Percentiles rank a stretch among this genome's conserved stretches.
These are phyloP conservation scores for Oryza nivara DNA, from an alignment of 176 grass and related monocot species.

Conservation along the genomic window DNA sequence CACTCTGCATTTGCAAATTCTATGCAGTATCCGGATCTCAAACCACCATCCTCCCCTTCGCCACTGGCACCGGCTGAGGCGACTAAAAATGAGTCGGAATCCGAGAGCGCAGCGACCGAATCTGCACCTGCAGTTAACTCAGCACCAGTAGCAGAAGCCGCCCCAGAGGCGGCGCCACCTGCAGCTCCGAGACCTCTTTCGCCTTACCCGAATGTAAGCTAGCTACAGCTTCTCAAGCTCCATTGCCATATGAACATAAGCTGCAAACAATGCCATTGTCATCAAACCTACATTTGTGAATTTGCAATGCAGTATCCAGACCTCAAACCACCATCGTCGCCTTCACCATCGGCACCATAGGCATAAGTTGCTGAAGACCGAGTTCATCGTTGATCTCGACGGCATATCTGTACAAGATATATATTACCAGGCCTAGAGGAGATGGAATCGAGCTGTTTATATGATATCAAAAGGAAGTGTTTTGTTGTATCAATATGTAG, in stretches of 20 bases:
- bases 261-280: background rate
- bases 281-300: constrained; percentile 15
- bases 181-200: constrained; percentile 61
- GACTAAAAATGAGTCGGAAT: constrained; percentile 44
- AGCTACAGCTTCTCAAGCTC: constrained; percentile 10
- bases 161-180: constrained; percentile 37
- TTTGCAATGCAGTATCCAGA: constrained; percentile 80
- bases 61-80: constrained; percentile 9
- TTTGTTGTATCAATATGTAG: background rate
- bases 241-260: constrained; percentile 5
- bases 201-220: constrained; percentile 75
- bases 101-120: constrained; percentile 32
- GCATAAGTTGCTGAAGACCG: background rate
- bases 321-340: constrained; percentile 90
- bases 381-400: background rate
- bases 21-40: constrained; percentile 85
- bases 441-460: constrained; percentile 38
- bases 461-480: constrained; percentile 6
- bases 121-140: constrained; percentile 36
- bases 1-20: constrained; percentile 30
- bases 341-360: constrained; percentile 74
- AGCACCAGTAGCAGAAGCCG: constrained; percentile 39
- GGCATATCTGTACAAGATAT: constrained; percentile 22
- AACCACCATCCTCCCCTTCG: constrained; percentile 67
- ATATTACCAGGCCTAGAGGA: constrained; percentile 29